Evolutionary conservation across 805 yeast species (phyloP), one percentile per base, ranked within the genome.

Genomic region (Ogataea trehaloabstinens): DNA sequence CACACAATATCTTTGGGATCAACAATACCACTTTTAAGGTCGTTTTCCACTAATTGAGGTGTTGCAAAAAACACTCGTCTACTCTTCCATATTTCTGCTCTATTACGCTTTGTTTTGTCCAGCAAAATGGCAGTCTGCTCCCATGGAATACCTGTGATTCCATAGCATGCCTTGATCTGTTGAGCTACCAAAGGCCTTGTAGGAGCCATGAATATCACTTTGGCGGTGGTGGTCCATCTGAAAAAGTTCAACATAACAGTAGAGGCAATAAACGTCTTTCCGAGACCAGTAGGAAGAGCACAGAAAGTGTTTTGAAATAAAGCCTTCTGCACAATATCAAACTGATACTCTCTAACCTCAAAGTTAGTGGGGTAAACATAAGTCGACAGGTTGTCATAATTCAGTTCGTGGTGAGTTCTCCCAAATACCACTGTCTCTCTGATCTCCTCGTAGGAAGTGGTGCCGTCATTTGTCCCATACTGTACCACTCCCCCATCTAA

Each of bases 251-350:
- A 70, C 89, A 93, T 93, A 17, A 91, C 91, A 0, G 95, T 83
- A 25, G 95, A 81, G 2, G 99, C 98, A 55, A 93, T 89, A 48
- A 93, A 88, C 0, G 99, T 93, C 64, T 93, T 93, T 28, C 99
- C 99, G 59, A 90, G 70, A 49, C 99, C 99, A 0, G 99, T 93
- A 1, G 99, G 99, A 12, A 93, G 75, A 0, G 97, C 95, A 56
- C 95, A 91, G 18, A 93, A 66, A 3, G 83, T 58, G 55, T 93
- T 93, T 45, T 80, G 70, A 52, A 75, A 79, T 25, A 93, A 66
- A 0, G 96, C 82, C 41, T 78, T 74, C 32, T 70, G 67, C 3
- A 89, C 87, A 39, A 93, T 89, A 48, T 82, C 81, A 55, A 71
- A 80, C 63, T 93, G 99, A 58, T 95, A 93, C 44, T 88, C 95